A percentile compares a stretch with the other conserved stretches of the same genome.
Conservation (phyloP, 257 asterid species). For the Solanum dulcamara region DNA sequence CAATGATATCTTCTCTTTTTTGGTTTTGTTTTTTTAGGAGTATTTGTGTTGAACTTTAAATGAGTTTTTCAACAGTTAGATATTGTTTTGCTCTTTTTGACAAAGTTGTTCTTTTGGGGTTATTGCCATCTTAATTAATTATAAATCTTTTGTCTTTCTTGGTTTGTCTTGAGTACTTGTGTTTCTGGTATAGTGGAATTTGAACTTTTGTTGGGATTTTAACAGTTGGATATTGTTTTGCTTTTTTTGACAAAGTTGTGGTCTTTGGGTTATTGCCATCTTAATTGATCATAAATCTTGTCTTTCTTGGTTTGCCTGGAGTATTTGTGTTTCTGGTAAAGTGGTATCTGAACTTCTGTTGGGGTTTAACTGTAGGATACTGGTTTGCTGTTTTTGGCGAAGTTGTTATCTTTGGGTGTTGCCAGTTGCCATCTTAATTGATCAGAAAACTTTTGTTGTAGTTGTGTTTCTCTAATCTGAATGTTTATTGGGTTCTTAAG, state of each 20-base stretch:
- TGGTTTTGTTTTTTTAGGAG: background rate
- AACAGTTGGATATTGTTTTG: too few relatives aligned
- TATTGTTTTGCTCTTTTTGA: background rate
- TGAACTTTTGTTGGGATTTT: too few relatives aligned
- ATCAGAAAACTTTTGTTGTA: background rate
- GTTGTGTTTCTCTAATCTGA: background rate
- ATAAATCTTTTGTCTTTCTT: background rate
- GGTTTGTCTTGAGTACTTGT: background rate
- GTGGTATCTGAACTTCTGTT: too few relatives aligned
- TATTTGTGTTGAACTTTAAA: background rate
- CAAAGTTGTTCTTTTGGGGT: background rate
- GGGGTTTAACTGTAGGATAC: too few relatives aligned
- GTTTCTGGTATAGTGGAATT: too few relatives aligned
- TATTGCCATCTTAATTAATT: background rate
- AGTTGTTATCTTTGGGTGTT: background rate
- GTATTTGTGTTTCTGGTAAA: too few relatives aligned
- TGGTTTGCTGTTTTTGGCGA: background rate
- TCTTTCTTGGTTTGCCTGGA: too few relatives aligned
- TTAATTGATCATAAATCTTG: too few relatives aligned
- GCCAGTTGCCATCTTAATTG: background rate
- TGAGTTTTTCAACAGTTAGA: background rate
- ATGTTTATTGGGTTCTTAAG: background rate
- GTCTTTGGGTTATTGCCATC: too few relatives aligned
- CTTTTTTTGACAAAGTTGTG: too few relatives aligned
- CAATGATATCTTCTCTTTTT: too few relatives aligned